Percentiles rank a stretch among this genome's conserved stretches.
Conservation (phyloP, 176 grass and related monocot genomes). For the Phoenix roebelenii region DNA sequence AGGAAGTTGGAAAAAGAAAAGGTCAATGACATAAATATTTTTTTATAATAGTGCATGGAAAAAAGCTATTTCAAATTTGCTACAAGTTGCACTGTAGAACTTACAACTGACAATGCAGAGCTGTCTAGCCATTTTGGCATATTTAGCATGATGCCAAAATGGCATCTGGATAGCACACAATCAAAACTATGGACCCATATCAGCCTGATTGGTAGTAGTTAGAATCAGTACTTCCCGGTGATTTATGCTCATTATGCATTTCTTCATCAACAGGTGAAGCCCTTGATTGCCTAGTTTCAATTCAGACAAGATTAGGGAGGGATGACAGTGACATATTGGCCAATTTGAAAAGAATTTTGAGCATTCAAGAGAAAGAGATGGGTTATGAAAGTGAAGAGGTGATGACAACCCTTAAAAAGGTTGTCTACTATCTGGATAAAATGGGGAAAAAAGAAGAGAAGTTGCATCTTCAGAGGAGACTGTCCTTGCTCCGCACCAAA, state of each 20-base stretch:
- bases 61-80: too few relatives aligned
- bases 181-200: too few relatives aligned
- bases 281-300: slow-evolving; percentile 33
- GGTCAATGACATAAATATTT: too few relatives aligned
- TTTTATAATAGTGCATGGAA: too few relatives aligned
- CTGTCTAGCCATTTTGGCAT: too few relatives aligned
- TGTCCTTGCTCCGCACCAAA: slow-evolving; percentile 16
- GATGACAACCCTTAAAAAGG: slow-evolving; percentile 22
- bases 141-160: too few relatives aligned
- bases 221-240: too few relatives aligned
- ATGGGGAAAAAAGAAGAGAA: slow-evolving; percentile 23
- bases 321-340: slow-evolving; percentile 13
- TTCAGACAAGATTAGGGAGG: slow-evolving; percentile 22
- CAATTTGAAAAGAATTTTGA: slow-evolving; percentile 27
- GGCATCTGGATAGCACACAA: too few relatives aligned
- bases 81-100: too few relatives aligned
- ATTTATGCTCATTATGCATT: background rate
- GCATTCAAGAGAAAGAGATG: slow-evolving; percentile 35
- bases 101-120: too few relatives aligned
- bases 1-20: too few relatives aligned
- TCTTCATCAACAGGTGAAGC: slow-evolving; percentile 29
- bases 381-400: slow-evolving; percentile 29
- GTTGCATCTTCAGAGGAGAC: slow-evolving; percentile 21
- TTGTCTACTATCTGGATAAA: slow-evolving; percentile 28
- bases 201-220: too few relatives aligned